These are phyloP conservation scores for Solanum lignicaule DNA, from an alignment of 257 asterid genomes.

Conservation along the genomic window DNA sequence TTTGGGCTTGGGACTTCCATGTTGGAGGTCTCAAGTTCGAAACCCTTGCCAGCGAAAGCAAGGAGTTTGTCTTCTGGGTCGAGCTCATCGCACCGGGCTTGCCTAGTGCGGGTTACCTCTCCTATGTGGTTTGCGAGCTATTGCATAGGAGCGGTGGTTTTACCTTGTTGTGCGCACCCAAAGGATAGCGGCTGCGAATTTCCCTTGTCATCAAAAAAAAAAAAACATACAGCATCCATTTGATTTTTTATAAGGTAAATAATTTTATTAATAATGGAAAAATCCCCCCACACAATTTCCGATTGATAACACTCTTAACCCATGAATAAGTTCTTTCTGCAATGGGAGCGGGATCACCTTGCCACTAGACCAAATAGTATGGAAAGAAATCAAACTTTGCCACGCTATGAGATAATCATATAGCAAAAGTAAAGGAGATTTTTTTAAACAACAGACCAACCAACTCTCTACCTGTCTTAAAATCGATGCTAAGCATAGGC, in stretches of 20 bases:
- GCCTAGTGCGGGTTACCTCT: no score
- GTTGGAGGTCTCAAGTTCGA: no score
- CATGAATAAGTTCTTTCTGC: background rate
- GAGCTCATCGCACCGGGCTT: no score
- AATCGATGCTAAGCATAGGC: background rate
- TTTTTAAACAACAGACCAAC: background rate
- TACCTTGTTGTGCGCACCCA: no score
- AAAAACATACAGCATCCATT: background rate
- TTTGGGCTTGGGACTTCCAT: no score
- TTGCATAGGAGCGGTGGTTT: no score
- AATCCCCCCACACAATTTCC: background rate
- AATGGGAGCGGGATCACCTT: background rate
- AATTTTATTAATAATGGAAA: background rate
- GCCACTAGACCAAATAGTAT: background rate
- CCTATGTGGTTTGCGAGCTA: no score
- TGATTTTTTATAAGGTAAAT: background rate
- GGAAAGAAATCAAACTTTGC: background rate
- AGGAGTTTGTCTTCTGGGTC: no score
- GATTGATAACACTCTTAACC: background rate
- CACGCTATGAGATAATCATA: background rate
- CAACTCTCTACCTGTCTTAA: background rate
- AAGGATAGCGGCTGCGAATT: accelerated
- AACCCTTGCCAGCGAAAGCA: no score
- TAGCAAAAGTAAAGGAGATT: background rate
- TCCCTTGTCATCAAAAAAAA: no score